A percentile compares a stretch with the other conserved stretches of the same genome.
phyloP scores from a whole-genome alignment of 768 basidiomycete species.

The Austroboletus eburneus region DNA sequence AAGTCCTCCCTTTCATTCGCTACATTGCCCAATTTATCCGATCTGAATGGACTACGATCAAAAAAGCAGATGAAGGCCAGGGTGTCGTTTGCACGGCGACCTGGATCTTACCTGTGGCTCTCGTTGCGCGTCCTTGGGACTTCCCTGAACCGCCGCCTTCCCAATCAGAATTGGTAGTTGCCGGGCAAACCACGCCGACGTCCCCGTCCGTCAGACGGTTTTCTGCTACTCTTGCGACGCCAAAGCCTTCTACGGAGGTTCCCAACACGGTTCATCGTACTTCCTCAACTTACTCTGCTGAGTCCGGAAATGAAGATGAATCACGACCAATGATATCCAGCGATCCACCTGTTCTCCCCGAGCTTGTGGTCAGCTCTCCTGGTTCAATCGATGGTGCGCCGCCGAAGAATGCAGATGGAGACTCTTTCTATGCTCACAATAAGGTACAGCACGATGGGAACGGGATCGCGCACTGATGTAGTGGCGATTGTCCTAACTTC shows the following conservation, averaged over 20 bases:
- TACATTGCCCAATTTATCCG: slow-evolving; percentile 80
- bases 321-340: slow-evolving; percentile 23
- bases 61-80: slow-evolving; percentile 57
- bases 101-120: slow-evolving; percentile 82
- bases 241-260: slow-evolving; percentile 28
- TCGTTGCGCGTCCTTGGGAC: slow-evolving; percentile 81
- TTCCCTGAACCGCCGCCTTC: slow-evolving; percentile 45
- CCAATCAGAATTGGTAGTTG: slow-evolving; percentile 19
- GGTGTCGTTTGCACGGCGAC: slow-evolving; percentile 89
- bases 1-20: slow-evolving; percentile 80
- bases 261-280: slow-evolving; percentile 16
- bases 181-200: slow-evolving; percentile 17
- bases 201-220: slow-evolving; percentile 21
- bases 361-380: slow-evolving; percentile 33
- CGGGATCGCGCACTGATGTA: slow-evolving; percentile 15
- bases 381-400: slow-evolving; percentile 29
- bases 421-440: slow-evolving; percentile 11
- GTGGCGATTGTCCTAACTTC: not conserved
- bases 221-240: slow-evolving; percentile 24
- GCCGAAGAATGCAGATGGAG: slow-evolving; percentile 14
- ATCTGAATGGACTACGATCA: slow-evolving; percentile 66
- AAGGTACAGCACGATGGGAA: slow-evolving; percentile 22
- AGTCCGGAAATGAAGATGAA: slow-evolving; percentile 26
- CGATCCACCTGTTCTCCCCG: slow-evolving; percentile 31
- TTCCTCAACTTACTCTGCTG: slow-evolving; percentile 30